Conservation (phyloP, 192 early-diverging fungal genomes). For the Rhizophagus clarus region DNA sequence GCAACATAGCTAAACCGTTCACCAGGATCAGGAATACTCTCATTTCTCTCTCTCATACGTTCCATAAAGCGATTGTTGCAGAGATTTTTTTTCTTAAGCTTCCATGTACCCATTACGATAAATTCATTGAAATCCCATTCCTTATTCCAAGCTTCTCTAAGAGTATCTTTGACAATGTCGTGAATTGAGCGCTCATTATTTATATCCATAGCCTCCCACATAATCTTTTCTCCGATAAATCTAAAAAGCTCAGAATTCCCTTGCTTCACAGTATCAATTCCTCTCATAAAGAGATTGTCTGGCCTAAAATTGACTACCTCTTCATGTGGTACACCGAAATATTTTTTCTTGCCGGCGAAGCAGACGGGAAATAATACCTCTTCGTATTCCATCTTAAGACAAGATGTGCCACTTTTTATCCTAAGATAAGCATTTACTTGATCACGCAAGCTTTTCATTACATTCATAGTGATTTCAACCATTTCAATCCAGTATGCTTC, state of each 20-base stretch:
- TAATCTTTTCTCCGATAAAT: neutral
- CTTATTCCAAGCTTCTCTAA: neutral
- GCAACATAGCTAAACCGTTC: slow-evolving; percentile 15
- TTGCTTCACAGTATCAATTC: slow-evolving; percentile 11
- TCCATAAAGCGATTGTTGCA: neutral
- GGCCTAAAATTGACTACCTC: neutral
- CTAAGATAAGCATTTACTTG: neutral
- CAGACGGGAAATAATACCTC: slow-evolving; percentile 15
- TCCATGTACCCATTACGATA: neutral
- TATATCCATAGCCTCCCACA: neutral
- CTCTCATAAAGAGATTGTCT: slow-evolving; percentile 6
- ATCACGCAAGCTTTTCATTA: slow-evolving; percentile 17
- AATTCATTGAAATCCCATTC: neutral
- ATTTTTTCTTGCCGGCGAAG: slow-evolving; percentile 19
- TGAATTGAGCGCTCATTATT: neutral
- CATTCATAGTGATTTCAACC: slow-evolving; percentile 15
- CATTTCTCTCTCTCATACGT: neutral
- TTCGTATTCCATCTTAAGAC: slow-evolving; percentile 16
- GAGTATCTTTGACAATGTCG: slow-evolving; percentile 16
- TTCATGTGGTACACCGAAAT: slow-evolving; percentile 7
- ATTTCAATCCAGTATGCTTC: slow-evolving; percentile 18
- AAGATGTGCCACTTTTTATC: slow-evolving; percentile 17
- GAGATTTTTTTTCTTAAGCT: neutral
- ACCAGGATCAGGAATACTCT: slow-evolving; percentile 9
- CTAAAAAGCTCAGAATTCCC: slow-evolving; percentile 1